phyloP scores from a whole-genome alignment of 345 rosid genomes.

The Lepidium sativum region DNA sequence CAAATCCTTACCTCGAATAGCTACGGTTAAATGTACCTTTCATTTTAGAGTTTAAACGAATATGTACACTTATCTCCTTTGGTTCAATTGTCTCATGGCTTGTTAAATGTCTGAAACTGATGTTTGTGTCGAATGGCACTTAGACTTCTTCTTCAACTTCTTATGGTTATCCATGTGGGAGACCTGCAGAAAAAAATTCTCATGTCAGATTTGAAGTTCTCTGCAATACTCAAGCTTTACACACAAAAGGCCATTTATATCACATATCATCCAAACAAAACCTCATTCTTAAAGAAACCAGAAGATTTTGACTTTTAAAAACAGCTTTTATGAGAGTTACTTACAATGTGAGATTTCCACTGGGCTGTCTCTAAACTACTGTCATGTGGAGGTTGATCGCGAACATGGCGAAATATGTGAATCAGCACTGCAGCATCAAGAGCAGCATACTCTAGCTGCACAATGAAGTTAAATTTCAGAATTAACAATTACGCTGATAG shows the following conservation, averaged over 20 bases:
- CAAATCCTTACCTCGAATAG: neutral
- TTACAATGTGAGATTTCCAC: constrained; percentile 80
- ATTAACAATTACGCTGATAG: neutral
- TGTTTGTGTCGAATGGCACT: neutral
- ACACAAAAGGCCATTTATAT: neutral
- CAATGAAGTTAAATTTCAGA: neutral
- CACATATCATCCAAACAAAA: neutral
- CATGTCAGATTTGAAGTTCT: neutral
- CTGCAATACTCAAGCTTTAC: neutral
- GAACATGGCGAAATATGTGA: constrained; percentile 57
- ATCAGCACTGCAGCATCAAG: constrained; percentile 85
- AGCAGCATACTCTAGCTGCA: constrained; percentile 92
- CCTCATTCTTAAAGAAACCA: neutral
- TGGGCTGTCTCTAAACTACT: constrained; percentile 36
- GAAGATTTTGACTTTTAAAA: neutral
- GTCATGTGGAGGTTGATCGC: constrained; percentile 34
- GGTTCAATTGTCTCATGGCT: constrained; percentile 5
- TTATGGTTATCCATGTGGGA: constrained; percentile 44
- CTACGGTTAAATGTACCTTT: neutral
- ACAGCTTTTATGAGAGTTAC: constrained; percentile 11
- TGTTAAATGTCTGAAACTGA: neutral
- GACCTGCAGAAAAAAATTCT: constrained; percentile 30
- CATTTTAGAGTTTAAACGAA: neutral
- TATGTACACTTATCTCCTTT: neutral
- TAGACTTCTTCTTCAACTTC: constrained; percentile 33